These are phyloP conservation scores for Picochlorum sp. DNA, from an alignment of 139 green algal genomes.

Conservation along the genomic window DNA sequence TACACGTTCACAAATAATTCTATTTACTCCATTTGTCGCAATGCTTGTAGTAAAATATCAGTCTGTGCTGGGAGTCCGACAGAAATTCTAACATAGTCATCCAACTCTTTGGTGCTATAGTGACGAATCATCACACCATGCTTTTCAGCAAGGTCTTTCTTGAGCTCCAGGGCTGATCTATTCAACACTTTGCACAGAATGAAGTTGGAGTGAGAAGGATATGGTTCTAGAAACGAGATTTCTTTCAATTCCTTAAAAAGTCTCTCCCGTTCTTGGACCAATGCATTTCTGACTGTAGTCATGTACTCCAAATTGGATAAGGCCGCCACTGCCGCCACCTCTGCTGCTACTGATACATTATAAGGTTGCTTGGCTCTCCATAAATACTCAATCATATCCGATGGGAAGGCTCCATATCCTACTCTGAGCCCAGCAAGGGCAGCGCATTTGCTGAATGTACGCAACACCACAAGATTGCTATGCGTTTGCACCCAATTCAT, in stretches of 20 bases:
- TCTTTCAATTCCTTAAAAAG: conserved; percentile 52
- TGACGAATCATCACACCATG: conserved; percentile 82
- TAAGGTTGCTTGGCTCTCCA: conserved; percentile 99
- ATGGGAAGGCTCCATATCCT: conserved; percentile 56
- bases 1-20: not conserved
- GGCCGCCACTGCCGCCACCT: conserved; percentile 72
- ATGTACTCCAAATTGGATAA: conserved; percentile 70
- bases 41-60: conserved; percentile 64
- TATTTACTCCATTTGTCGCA: conserved; percentile 23
- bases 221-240: conserved; percentile 83
- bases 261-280: conserved; percentile 74
- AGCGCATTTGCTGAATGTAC: conserved; percentile 95
- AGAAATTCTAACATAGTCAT: conserved; percentile 83
- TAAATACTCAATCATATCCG: conserved; percentile 75
- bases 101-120: conserved; percentile 86
- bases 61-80: conserved; percentile 94
- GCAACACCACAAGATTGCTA: conserved; percentile 91
- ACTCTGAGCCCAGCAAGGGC: conserved; percentile 64
- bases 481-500: conserved; percentile 63
- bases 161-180: conserved; percentile 64
- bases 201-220: conserved; percentile 91
- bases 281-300: conserved; percentile 58
- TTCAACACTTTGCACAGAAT: conserved; percentile 72
- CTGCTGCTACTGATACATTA: conserved; percentile 92
- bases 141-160: conserved; percentile 66